phyloP scores from a whole-genome alignment of 2,329 filamentous ascomycete genomes.

The Calonectria honghensis region DNA sequence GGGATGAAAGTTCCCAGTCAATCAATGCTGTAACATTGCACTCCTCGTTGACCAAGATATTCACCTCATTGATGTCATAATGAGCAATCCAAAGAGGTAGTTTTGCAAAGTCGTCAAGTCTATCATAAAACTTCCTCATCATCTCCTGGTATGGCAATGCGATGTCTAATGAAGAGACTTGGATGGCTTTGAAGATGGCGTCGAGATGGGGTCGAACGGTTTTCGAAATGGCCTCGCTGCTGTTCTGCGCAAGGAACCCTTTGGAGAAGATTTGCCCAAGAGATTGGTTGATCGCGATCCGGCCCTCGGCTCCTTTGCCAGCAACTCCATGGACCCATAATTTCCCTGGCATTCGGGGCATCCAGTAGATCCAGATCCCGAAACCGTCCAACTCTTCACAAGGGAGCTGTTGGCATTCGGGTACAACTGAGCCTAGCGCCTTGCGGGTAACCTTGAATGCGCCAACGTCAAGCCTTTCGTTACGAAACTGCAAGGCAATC shows the following conservation, averaged over 20 bases:
- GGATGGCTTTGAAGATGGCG: not conserved
- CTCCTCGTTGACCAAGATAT: not conserved
- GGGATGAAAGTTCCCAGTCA: not conserved
- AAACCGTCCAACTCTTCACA: too few species aligned
- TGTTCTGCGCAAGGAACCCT: not conserved
- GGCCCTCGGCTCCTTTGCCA: not conserved
- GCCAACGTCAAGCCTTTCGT: not conserved
- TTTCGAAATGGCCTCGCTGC: not conserved
- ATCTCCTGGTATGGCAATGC: too few species aligned
- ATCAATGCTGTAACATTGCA: not conserved
- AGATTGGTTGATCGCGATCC: not conserved
- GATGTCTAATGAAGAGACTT: too few species aligned
- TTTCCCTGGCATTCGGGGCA: not conserved
- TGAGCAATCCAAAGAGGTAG: not conserved
- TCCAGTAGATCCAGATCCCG: too few species aligned
- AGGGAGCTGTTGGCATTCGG: too few species aligned
- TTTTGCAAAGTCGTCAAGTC: not conserved
- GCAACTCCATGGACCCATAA: not conserved
- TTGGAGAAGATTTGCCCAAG: not conserved
- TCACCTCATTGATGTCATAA: slow-evolving; percentile 6
- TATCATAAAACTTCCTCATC: not conserved
- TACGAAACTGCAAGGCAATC: not conserved
- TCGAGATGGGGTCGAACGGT: not conserved
- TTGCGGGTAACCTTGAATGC: not conserved
- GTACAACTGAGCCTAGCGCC: not conserved